phyloP scores from a whole-genome alignment of 257 asterid genomes.

The Solanum bulbocastanum region DNA sequence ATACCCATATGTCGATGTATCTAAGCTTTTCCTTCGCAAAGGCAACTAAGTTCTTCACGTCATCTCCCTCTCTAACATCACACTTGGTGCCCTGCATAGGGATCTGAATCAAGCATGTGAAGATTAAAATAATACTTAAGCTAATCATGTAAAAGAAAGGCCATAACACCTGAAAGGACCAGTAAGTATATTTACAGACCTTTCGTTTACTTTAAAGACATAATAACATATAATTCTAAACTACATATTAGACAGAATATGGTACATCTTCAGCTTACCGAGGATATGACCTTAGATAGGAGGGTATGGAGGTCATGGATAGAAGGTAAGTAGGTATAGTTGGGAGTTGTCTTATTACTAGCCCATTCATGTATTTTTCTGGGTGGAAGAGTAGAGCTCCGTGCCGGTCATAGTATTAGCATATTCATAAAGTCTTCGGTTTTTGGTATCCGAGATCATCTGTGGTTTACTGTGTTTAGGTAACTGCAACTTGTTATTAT shows the following conservation, averaged over 20 bases:
- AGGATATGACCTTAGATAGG: neutral
- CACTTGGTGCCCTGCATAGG: conserved; percentile 78
- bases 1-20: conserved; percentile 90
- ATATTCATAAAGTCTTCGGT: neutral
- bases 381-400: neutral
- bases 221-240: too few relatives aligned
- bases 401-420: neutral
- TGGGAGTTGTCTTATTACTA: neutral
- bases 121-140: neutral
- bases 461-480: neutral
- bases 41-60: conserved; percentile 65
- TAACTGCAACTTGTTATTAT: neutral
- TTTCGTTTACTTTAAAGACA: neutral
- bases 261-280: neutral
- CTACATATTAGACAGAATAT: neutral
- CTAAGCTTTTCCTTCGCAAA: conserved; percentile 64
- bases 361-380: neutral
- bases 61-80: conserved; percentile 68
- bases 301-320: neutral
- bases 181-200: neutral
- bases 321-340: neutral
- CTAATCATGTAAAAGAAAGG: neutral
- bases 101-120: neutral
- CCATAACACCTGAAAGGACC: neutral
- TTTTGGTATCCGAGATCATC: neutral